A percentile compares a stretch with the other conserved stretches of the same genome.
Evolutionary conservation across 169 alveolate genomes (phyloP).

Genomic region (Plasmodium chabaudi): DNA sequence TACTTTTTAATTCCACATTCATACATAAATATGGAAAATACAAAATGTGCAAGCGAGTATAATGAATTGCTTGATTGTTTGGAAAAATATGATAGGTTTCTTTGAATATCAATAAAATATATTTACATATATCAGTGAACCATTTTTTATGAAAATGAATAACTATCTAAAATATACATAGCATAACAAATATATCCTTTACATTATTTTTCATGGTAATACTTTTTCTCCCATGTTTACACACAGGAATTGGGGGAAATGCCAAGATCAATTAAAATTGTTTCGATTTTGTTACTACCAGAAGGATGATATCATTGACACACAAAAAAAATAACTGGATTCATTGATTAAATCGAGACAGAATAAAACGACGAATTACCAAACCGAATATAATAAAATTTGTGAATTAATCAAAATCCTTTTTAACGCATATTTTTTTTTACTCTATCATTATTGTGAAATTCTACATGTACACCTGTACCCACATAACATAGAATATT

Average conservation of each 20-base stretch:
- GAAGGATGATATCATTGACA: neutral
- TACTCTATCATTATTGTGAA: too few species aligned
- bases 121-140: too few species aligned
- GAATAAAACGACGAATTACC: too few species aligned
- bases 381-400: too few species aligned
- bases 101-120: too few species aligned
- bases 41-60: conserved; percentile 80
- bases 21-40: conserved; percentile 55
- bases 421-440: too few species aligned
- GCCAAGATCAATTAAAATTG: conserved; percentile 10
- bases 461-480: too few species aligned
- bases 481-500: too few species aligned
- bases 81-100: conserved; percentile 79
- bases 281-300: conserved; percentile 13
- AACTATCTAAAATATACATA: neutral
- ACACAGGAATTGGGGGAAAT: conserved; percentile 21
- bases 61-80: conserved; percentile 78
- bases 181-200: neutral
- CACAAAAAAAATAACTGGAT: neutral
- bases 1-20: too few species aligned
- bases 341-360: too few species aligned
- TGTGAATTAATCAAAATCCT: too few species aligned
- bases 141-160: too few species aligned
- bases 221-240: neutral
- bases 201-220: neutral